Evolutionary conservation across 306 rosid genomes (phyloP), one percentile per base, ranked within the genome.

Genomic region (Adenanthera pavonina): DNA sequence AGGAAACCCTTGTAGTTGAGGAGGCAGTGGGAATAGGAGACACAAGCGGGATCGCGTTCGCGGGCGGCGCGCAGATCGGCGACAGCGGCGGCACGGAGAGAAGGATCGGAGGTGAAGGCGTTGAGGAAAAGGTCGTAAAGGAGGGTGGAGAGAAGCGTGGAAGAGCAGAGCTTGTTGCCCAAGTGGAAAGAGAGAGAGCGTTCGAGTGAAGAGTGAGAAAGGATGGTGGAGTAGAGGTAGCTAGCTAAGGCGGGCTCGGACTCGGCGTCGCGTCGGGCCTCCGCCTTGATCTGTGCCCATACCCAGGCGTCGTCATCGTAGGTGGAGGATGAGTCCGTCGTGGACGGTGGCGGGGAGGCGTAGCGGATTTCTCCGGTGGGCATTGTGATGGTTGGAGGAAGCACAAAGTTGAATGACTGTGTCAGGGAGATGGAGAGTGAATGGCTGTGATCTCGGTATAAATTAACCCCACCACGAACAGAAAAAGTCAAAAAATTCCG

Each of bases 1-100:
- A 95, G 85, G 83, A 92, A 95, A 12, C 99, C 99, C 76, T 95
- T 93, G 90, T 92, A 95, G 60, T 95, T 95, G 76, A 95, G 99
- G 53, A 95, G 90, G 81, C 99, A 95, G 85, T 95, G 98, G 0
- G 98, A 91, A 81, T 54, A 95, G 3, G 98, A 95, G 14, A 88
- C 89, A 81, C 98, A 95, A 0, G 97, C 97, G 0, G 98, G 98
- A 75, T 95, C 97, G 0, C 98, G 94, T 48, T 87, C 86, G 1
- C 83, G 94, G 38, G 92, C 91, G 10, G 95, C 98, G 43, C 91
- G 90, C 17, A 95, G 90, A 81, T 95, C 97, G 0, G 98, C 97
- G 20, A 91, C 90, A 35, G 93, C 88, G 62, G 98, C 95, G 54
- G 95, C 84, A 44, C 83, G 77, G n/a, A 95, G 85, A 3, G 87